Evolutionary conservation across 2,329 filamentous ascomycete genomes (phyloP).

Genomic region (Penicillium sp.): DNA sequence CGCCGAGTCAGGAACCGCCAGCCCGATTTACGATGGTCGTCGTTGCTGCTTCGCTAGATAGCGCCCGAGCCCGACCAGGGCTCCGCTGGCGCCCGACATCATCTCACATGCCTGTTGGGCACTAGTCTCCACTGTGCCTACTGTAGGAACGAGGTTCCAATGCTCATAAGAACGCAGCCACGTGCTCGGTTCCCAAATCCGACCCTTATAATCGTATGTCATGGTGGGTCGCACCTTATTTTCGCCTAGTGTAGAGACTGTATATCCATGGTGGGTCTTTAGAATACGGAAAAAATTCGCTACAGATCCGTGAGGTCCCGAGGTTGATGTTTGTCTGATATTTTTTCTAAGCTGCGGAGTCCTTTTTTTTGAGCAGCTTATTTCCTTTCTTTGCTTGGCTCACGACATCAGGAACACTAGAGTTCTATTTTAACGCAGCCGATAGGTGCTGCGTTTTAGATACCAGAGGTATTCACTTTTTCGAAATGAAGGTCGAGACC

Average conservation of each 20-base stretch:
- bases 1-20: conserved; percentile 20
- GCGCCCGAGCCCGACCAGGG: conserved; percentile 10
- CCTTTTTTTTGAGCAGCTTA: not conserved
- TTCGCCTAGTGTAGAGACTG: not conserved
- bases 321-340: not conserved
- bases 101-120: conserved; percentile 22
- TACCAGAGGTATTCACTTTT: not conserved
- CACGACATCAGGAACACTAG: too few species aligned
- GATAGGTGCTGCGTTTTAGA: too few species aligned
- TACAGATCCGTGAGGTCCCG: not conserved
- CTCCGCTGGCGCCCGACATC: conserved; percentile 16
- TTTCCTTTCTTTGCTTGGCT: too few species aligned
- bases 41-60: conserved; percentile 14
- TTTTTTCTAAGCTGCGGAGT: not conserved
- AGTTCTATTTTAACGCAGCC: too few species aligned
- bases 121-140: conserved; percentile 9
- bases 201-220: not conserved
- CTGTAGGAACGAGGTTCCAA: conserved; percentile 10
- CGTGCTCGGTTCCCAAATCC: not conserved
- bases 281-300: not conserved
- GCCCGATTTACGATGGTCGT: conserved; percentile 15
- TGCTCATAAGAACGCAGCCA: not conserved
- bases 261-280: not conserved
- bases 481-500: not conserved
- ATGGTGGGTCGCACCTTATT: not conserved